Evolutionary conservation across 2,329 filamentous ascomycete species (phyloP), one percentile per base, ranked within the genome.

Genomic region (Penicillium glabrum): DNA sequence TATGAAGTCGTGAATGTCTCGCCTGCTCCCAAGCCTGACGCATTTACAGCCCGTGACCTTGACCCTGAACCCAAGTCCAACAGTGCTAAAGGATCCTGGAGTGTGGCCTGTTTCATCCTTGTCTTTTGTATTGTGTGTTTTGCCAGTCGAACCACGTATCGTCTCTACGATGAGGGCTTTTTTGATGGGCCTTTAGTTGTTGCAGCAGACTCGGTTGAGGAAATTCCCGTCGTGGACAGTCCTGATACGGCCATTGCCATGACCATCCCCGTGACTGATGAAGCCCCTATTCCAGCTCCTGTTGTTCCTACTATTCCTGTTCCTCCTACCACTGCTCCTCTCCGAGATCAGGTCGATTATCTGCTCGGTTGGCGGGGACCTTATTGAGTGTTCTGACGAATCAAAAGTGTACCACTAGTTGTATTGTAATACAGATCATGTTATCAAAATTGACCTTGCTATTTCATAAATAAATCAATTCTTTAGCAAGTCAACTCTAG

Each of bases 341-440:
- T 69, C 19, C 64, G 70, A 29, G 71, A 73, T 46, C 65, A 51
- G 6, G 52, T 74, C 14, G 72, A 74, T 53, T 71, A 73, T 37
- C 57, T 68, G 39, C 62, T 73, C 37, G 72, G 72, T 21, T 74
- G 72, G 72, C 61, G 54, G 23, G 71, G 70, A 1, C 71, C 69
- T 62, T 44, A 21, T n/a, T n/a, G 24, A 35, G 11, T 10, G 7
- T 26, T 1, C 13, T n/a, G 8, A 5, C 23, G 24, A 14, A 31
- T 14, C 35, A 26, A 46, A 46, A 26, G 14, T 51, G 49, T 51
- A 51, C 26, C 11, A 45, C 14, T 51, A 51, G 41, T 24, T 33
- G 44, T 45, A 51, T 6, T 16, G 7, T 41, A 29, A 5, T 31
- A 21, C 27, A 33, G 31, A 31, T 14, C 9, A 29, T 2, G 10